Conservation (phyloP, 169 alveolate species). For the Miamiensis avidus region DNA sequence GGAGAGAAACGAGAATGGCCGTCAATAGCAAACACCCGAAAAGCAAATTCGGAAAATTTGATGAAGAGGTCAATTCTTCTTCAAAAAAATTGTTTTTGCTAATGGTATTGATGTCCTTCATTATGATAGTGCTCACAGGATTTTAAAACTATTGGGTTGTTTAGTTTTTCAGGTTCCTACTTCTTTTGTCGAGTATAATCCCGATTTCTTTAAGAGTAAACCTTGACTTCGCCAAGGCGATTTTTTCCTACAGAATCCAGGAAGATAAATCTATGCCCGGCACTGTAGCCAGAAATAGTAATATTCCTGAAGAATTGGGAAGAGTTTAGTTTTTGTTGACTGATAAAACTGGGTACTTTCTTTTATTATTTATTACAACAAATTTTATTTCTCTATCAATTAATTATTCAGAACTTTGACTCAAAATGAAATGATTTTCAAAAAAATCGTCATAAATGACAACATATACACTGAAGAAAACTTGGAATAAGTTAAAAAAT, state of each 20-base stretch:
- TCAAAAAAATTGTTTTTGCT: conserved; percentile 61
- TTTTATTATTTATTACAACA: too few relatives aligned
- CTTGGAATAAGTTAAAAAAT: conserved; percentile 37
- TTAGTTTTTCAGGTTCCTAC: conserved; percentile 59
- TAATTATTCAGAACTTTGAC: conserved; percentile 49
- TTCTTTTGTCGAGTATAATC: conserved; percentile 66
- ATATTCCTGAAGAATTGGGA: conserved; percentile 79
- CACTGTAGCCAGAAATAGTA: conserved; percentile 72
- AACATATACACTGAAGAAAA: conserved; percentile 46
- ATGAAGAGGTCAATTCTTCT: conserved; percentile 59
- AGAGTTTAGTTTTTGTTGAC: conserved; percentile 71
- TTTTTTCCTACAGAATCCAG: conserved; percentile 56
- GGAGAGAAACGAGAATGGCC: conserved; percentile 70
- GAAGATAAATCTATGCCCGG: conserved; percentile 58
- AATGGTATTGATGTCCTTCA: conserved; percentile 50
- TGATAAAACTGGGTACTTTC: conserved; percentile 69
- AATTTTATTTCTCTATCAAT: neutral
- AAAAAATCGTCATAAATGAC: conserved; percentile 60
- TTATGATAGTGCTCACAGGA: conserved; percentile 48
- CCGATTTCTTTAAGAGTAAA: conserved; percentile 80
- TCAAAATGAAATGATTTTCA: conserved; percentile 76
- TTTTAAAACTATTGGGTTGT: conserved; percentile 38
- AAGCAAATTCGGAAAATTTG: conserved; percentile 68
- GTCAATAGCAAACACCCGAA: conserved; percentile 69
- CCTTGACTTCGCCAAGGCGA: conserved; percentile 69